Percentiles rank a stretch among this genome's conserved stretches.
Evolutionary conservation across 108 stramenopile species (phyloP).

Genomic region (Fistulifera solaris): DNA sequence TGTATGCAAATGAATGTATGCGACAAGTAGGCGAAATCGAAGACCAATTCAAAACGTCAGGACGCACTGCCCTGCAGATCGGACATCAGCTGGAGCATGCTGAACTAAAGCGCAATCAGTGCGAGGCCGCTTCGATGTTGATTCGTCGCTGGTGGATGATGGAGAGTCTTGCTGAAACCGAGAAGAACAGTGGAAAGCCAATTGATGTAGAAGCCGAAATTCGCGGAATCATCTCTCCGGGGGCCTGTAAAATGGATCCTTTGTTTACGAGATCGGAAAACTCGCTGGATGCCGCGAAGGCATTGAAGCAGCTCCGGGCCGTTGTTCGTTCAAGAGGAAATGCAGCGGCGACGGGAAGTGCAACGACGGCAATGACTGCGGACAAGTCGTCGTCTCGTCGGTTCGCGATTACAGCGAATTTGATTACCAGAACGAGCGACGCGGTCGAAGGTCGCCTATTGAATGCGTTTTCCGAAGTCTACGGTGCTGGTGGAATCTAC

Average conservation of each 20-base stretch:
- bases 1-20: conserved; percentile 51
- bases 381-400: conserved; percentile 43
- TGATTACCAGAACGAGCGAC: conserved; percentile 57
- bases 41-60: conserved; percentile 68
- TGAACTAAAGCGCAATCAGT: conserved; percentile 69
- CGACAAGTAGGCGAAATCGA: conserved; percentile 61
- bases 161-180: conserved; percentile 77
- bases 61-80: conserved; percentile 70
- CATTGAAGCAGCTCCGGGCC: conserved; percentile 56
- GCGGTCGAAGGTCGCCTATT: conserved; percentile 64
- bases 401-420: conserved; percentile 65
- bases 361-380: conserved; percentile 12
- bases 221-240: conserved; percentile 44
- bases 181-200: conserved; percentile 45
- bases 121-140: conserved; percentile 61
- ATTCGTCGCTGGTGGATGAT: conserved; percentile 84
- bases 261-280: conserved; percentile 62
- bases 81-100: conserved; percentile 76
- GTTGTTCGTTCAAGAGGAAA: conserved; percentile 68
- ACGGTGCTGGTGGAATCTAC: conserved; percentile 57
- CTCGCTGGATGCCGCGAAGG: conserved; percentile 59
- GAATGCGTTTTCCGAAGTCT: conserved; percentile 57
- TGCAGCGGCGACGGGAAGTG: conserved; percentile 23
- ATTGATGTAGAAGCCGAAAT: conserved; percentile 62
- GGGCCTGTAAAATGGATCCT: conserved; percentile 67